Conservation (phyloP, 805 yeast genomes). For the Starmerella floris region DNA sequence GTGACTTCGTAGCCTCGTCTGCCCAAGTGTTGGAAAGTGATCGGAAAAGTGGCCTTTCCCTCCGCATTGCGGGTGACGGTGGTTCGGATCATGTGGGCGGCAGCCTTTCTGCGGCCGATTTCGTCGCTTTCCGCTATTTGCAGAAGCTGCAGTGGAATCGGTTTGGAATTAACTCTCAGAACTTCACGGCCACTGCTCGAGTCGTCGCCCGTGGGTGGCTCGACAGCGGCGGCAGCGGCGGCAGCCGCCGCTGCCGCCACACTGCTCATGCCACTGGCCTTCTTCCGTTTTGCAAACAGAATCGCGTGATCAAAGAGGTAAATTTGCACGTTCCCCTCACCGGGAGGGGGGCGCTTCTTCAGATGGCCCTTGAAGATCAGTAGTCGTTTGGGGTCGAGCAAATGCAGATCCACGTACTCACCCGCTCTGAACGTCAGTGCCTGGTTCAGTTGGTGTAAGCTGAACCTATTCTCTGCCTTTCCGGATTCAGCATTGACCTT, state of each 20-base stretch:
- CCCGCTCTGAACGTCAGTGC: slow-evolving; percentile 68
- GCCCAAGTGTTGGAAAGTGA: slow-evolving; percentile 39
- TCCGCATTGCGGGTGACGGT: slow-evolving; percentile 18
- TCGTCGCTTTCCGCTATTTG: slow-evolving; percentile 70
- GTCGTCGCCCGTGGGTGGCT: slow-evolving; percentile 17
- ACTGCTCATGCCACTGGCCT: slow-evolving; percentile 46
- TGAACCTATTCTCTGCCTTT: slow-evolving; percentile 83
- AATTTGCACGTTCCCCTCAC: slow-evolving; percentile 67
- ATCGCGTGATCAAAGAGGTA: slow-evolving; percentile 81
- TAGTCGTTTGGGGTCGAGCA: slow-evolving; percentile 67
- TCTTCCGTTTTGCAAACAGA: slow-evolving; percentile 70
- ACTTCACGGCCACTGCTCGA: slow-evolving; percentile 46
- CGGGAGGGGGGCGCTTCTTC: slow-evolving; percentile 50
- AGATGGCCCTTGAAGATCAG: slow-evolving; percentile 67
- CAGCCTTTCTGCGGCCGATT: slow-evolving; percentile 34
- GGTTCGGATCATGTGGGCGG: slow-evolving; percentile 20
- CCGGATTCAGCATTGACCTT: slow-evolving; percentile 82
- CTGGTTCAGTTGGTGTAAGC: slow-evolving; percentile 74
- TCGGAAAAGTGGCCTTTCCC: slow-evolving; percentile 29
- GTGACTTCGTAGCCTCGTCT: slow-evolving; percentile 36
- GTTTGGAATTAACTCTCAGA: slow-evolving; percentile 78
- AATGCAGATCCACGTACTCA: slow-evolving; percentile 73
- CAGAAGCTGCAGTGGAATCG: slow-evolving; percentile 66
- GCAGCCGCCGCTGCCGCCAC: slow-evolving; percentile 19
- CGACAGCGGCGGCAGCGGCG: slow-evolving; percentile 19